A percentile compares a stretch with the other conserved stretches of the same genome.
Conservation (phyloP, 2,329 filamentous ascomycete species). For the Beauveria australis region DNA sequence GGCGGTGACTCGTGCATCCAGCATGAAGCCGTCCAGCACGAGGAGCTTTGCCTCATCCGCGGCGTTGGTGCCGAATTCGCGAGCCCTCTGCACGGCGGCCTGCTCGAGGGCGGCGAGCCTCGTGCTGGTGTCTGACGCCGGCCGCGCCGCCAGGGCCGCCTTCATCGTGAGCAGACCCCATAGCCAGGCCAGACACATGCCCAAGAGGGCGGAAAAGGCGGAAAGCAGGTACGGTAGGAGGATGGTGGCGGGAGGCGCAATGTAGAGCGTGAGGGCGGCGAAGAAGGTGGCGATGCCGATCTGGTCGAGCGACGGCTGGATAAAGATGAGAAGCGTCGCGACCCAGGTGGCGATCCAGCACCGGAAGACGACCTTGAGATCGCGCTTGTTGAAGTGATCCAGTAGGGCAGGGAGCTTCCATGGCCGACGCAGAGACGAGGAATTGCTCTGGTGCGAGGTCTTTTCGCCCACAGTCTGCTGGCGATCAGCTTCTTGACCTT, state of each 20-base stretch:
- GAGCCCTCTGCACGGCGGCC: conserved; percentile 25
- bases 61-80: conserved; percentile 16
- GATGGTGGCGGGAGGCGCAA: conserved; percentile 36
- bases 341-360: conserved; percentile 39
- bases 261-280: conserved; percentile 31
- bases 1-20: conserved; percentile 36
- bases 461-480: too few relatives aligned
- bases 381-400: conserved; percentile 37
- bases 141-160: conserved; percentile 34
- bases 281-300: conserved; percentile 40
- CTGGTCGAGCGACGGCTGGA: conserved; percentile 29
- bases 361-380: conserved; percentile 38
- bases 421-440: background rate
- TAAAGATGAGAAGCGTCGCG: conserved; percentile 35
- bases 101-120: conserved; percentile 25
- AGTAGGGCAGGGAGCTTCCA: conserved; percentile 21
- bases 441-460: background rate
- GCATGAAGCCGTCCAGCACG: conserved; percentile 36
- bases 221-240: conserved; percentile 37
- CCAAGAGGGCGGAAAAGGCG: conserved; percentile 32
- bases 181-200: conserved; percentile 38
- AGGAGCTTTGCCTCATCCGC: conserved; percentile 25
- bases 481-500: too few relatives aligned
- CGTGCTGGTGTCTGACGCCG: conserved; percentile 28
- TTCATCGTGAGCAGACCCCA: conserved; percentile 43